Evolutionary conservation across 2,329 filamentous ascomycete species (phyloP), one percentile per base, ranked within the genome.

Genomic region (Fusarium haematococcum): DNA sequence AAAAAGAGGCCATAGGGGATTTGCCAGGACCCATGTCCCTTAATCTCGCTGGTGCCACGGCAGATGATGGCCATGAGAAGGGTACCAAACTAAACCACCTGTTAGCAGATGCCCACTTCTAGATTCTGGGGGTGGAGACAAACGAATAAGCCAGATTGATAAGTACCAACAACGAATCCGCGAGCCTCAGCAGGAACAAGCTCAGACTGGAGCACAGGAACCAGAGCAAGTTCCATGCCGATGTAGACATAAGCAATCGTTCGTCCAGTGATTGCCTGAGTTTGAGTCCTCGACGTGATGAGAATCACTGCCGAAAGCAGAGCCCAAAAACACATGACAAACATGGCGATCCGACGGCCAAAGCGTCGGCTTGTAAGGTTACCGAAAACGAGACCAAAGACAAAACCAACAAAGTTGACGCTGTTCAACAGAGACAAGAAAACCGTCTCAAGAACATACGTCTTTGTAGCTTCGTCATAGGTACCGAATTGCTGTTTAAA

Each of bases 181-280:
- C 82, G 78, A n/a, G 78, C 69, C 13, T 68, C 58, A 1, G 72
- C 69, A 0, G 81, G 82, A 1, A 79, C 76, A 32, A 83, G 75
- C 70, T 84, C 82, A 3, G 81, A 79, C 63, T 83, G 80, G 20
- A 77, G 77, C 1, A 81, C 73, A 0, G 83, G 83, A 7, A 84
- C 80, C 5, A 81, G 74, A 1, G 83, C 77, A 9, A 85, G 77
- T 67, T 85, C 83, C 79, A 84, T 84, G 16, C 83, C 83, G 35
- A 84, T 77, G 56, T 85, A 85, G 23, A 82, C 59, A 63, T 83
- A 63, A 73, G 18, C 43, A 77, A 18, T 75, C 65, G 7, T 82
- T 8, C 54, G 8, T 37, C 54, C 54, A 25, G 54, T 57, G 5
- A 57, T 57, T 13, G 54, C 54, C 32, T 57, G 54, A 16, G 54